Conservation (phyloP, 2,329 filamentous ascomycete species). For the Phaeomoniella chlamydospora region DNA sequence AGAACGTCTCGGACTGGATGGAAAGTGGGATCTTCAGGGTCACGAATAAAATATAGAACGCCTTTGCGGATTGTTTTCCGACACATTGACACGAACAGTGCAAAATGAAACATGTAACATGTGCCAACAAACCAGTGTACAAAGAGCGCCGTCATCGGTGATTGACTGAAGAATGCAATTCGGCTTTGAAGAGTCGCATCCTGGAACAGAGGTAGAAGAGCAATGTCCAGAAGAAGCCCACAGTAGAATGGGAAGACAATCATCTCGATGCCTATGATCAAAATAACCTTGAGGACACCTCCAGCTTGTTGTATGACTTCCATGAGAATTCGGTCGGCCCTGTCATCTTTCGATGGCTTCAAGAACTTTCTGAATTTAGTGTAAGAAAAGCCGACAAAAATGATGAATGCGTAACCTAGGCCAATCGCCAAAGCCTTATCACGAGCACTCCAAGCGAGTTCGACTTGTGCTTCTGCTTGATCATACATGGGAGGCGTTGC, state of each 20-base stretch:
- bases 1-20: constrained; percentile 94
- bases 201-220: constrained; percentile 78
- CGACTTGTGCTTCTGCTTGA: constrained; percentile 32
- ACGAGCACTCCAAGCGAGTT: constrained; percentile 55
- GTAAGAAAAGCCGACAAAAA: constrained; percentile 62
- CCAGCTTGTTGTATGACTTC: constrained; percentile 85
- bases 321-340: constrained; percentile 59
- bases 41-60: constrained; percentile 93
- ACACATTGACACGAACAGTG: constrained; percentile 96
- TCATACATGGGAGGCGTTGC: constrained; percentile 31
- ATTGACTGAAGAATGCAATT: constrained; percentile 60
- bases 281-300: constrained; percentile 90
- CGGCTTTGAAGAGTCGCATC: constrained; percentile 63
- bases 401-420: constrained; percentile 67
- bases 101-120: constrained; percentile 99
- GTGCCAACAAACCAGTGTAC: constrained; percentile 98
- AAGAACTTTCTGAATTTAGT: constrained; percentile 59
- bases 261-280: constrained; percentile 99
- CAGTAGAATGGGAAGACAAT: constrained; percentile 93
- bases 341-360: constrained; percentile 35
- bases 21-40: constrained; percentile 95
- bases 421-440: constrained; percentile 60
- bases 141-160: constrained; percentile 81
- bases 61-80: constrained; percentile 92
- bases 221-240: constrained; percentile 75